Conservation (phyloP, 805 yeast species). For the Saccharomycopsis selenospora region DNA sequence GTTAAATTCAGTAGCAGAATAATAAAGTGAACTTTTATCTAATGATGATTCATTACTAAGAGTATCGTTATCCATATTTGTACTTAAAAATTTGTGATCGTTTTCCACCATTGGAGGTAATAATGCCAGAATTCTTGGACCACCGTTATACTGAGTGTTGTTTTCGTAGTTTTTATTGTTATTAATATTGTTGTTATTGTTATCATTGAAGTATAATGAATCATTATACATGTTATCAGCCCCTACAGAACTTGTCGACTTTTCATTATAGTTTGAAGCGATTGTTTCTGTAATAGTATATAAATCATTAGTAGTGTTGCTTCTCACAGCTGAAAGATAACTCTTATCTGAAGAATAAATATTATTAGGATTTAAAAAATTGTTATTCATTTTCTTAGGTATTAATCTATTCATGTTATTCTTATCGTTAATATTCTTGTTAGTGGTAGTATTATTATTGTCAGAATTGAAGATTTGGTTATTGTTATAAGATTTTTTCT, state of each 20-base stretch:
- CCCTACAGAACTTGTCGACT: not conserved
- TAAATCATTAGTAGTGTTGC: not conserved
- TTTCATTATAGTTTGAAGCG: conserved; percentile 1
- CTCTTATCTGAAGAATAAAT: not conserved
- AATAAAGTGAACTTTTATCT: not conserved
- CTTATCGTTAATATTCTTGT: not conserved
- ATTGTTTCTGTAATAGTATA: not conserved
- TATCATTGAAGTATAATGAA: not conserved
- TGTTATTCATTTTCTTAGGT: not conserved
- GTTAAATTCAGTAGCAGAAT: not conserved
- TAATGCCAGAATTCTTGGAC: not conserved
- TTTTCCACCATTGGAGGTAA: not conserved
- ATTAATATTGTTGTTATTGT: not conserved
- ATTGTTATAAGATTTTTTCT: not conserved
- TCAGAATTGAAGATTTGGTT: not conserved
- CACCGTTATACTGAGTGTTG: no score
- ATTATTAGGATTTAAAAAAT: not conserved
- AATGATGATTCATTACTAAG: not conserved
- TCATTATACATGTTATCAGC: not conserved
- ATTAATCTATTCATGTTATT: not conserved
- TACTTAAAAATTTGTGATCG: no score
- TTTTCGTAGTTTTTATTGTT: no score
- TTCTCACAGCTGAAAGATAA: conserved; percentile 1
- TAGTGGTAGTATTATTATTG: not conserved
- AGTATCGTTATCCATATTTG: not conserved